Evolutionary conservation across 768 basidiomycete genomes (phyloP).

Genomic region (Pleurotus djamor): DNA sequence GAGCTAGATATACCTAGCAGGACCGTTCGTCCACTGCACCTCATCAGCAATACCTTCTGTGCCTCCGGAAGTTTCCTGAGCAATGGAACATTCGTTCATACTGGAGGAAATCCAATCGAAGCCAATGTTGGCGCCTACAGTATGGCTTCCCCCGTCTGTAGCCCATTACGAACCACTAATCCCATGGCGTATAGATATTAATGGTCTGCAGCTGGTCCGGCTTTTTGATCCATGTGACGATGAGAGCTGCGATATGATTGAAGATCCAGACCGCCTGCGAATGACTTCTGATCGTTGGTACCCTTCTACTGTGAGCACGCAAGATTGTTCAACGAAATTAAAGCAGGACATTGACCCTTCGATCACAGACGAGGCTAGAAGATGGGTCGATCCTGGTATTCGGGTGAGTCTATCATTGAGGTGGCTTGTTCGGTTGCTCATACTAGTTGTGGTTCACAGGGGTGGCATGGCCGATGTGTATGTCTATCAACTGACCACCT

Average conservation of each 20-base stretch:
- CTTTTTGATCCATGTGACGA: conserved; percentile 37
- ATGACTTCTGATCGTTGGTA: conserved; percentile 40
- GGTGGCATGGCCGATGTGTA: neutral
- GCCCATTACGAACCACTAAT: neutral
- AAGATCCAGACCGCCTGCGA: conserved; percentile 28
- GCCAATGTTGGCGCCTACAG: conserved; percentile 9
- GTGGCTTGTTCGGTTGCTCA: neutral
- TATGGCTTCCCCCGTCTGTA: neutral
- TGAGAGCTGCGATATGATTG: conserved; percentile 28
- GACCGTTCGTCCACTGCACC: conserved; percentile 27
- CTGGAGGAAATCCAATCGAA: conserved; percentile 11
- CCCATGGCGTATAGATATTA: conserved; percentile 8
- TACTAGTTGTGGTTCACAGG: neutral
- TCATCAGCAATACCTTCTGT: conserved; percentile 38
- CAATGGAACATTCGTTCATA: conserved; percentile 36
- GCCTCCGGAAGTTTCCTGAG: conserved; percentile 37
- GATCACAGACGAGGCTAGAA: conserved; percentile 1
- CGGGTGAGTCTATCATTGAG: neutral
- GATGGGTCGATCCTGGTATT: conserved; percentile 1
- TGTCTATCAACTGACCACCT: conserved; percentile 15
- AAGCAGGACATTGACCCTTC: neutral
- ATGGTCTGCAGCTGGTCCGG: conserved; percentile 32
- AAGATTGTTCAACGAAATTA: neutral
- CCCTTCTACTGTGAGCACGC: conserved; percentile 27
- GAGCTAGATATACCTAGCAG: conserved; percentile 39